Percentiles rank a stretch among this genome's conserved stretches.
These are phyloP conservation scores for Naegleria gruberi DNA, from an alignment of 208 protist species.

Conservation along the genomic window DNA sequence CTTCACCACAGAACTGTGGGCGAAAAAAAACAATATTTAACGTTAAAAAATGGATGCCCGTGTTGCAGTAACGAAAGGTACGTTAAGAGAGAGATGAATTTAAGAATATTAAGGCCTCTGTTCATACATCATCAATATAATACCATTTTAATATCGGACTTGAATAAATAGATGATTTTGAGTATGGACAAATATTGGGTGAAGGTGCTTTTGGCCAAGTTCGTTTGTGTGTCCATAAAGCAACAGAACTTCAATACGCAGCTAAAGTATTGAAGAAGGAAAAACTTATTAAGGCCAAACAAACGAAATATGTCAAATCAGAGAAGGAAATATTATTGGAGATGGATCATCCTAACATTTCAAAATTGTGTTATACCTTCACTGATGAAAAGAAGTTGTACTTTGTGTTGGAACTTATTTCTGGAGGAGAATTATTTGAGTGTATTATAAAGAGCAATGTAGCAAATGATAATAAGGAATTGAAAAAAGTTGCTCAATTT, in stretches of 20 bases:
- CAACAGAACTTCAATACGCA: constrained; percentile 3
- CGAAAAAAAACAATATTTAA: no score
- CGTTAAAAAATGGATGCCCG: no score
- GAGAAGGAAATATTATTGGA: neutral
- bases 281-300: neutral
- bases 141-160: no score
- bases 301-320: constrained; percentile 28
- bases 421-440: constrained; percentile 29
- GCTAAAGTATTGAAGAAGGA: constrained; percentile 21
- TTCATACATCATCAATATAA: no score
- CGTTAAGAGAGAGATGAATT: no score
- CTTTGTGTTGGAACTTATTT: constrained; percentile 32
- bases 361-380: constrained; percentile 13
- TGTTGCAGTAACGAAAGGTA: no score
- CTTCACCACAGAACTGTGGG: no score
- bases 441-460: neutral
- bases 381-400: constrained; percentile 26
- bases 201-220: constrained; percentile 27
- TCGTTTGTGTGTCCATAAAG: constrained; percentile 5
- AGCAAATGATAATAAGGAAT: neutral
- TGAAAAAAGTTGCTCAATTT: constrained; percentile 20
- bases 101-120: no score
- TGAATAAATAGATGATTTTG: constrained; percentile 26
- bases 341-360: constrained; percentile 24
- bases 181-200: constrained; percentile 22